Conservation (phyloP, 2,329 filamentous ascomycete species). For the Cladobotryum mycophilum region DNA sequence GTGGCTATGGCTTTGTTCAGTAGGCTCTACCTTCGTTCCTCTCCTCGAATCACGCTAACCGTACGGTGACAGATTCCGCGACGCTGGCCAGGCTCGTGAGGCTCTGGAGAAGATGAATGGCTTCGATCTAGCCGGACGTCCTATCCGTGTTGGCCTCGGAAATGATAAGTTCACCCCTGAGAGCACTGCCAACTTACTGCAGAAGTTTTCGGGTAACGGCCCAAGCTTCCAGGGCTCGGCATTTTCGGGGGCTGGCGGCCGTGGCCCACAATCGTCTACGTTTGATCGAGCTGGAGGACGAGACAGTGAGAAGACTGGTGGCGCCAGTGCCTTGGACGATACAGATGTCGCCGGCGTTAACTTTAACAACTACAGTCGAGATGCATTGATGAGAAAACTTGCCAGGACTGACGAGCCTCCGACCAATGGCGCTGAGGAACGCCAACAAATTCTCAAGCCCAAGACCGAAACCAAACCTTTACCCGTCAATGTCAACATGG, state of each 20-base stretch:
- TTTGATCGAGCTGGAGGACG: slow-evolving; percentile 89
- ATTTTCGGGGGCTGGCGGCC: slow-evolving; percentile 84
- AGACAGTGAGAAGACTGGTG: slow-evolving; percentile 83
- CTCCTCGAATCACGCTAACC: slow-evolving; percentile 27
- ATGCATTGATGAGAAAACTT: slow-evolving; percentile 97
- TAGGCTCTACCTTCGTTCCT: slow-evolving; percentile 45
- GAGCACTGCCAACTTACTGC: slow-evolving; percentile 85
- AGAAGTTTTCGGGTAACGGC: slow-evolving; percentile 82
- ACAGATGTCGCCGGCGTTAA: slow-evolving; percentile 97
- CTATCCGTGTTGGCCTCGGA: slow-evolving; percentile 96
- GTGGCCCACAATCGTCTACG: slow-evolving; percentile 75
- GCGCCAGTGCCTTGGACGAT: slow-evolving; percentile 92
- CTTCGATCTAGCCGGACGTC: slow-evolving; percentile 93
- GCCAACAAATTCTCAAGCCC: slow-evolving; percentile 64
- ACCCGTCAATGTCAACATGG: slow-evolving; percentile 82
- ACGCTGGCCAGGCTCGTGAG: slow-evolving; percentile 85
- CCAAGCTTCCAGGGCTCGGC: slow-evolving; percentile 79
- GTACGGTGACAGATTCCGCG: slow-evolving; percentile 60
- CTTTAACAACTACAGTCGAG: slow-evolving; percentile 98
- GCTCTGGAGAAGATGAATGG: slow-evolving; percentile 99
- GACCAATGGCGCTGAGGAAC: slow-evolving; percentile 56
- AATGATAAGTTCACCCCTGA: slow-evolving; percentile 99
- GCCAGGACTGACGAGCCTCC: slow-evolving; percentile 84
- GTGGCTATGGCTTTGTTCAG: slow-evolving; percentile 98
- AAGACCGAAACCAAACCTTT: slow-evolving; percentile 73